Evolutionary conservation across 345 rosid species (phyloP).

Genomic region (Mangifera indica): DNA sequence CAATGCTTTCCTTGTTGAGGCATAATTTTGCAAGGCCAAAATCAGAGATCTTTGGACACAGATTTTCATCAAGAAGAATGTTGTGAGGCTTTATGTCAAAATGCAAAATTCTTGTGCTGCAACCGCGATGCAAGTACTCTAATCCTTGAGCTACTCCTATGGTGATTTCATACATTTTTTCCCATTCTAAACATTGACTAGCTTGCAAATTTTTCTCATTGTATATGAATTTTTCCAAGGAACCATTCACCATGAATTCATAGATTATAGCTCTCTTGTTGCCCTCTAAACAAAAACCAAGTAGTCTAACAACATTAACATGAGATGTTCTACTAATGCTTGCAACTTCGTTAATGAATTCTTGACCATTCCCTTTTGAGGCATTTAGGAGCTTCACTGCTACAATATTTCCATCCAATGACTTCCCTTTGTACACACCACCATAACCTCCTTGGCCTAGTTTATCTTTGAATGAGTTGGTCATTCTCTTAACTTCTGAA

Average conservation of each 20-base stretch:
- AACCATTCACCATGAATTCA: constrained; percentile 35
- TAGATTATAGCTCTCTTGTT: constrained; percentile 26
- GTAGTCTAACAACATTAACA: constrained; percentile 24
- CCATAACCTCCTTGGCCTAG: constrained; percentile 35
- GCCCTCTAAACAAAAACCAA: constrained; percentile 20
- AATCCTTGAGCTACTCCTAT: constrained; percentile 28
- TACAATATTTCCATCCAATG: constrained; percentile 17
- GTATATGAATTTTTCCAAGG: constrained; percentile 28
- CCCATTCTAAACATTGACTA: constrained; percentile 12
- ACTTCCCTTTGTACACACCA: constrained; percentile 17
- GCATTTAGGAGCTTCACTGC: constrained; percentile 26
- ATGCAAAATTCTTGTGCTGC: constrained; percentile 35
- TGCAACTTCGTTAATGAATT: constrained; percentile 33
- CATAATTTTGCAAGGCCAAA: constrained; percentile 25
- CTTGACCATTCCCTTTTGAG: constrained; percentile 25
- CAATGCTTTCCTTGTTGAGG: constrained; percentile 14
- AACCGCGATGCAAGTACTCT: constrained; percentile 35
- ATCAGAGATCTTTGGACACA: constrained; percentile 13
- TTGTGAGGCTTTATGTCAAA: constrained; percentile 34
- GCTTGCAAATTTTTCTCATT: background rate
- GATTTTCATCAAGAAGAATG: constrained; percentile 18
- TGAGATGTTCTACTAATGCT: constrained; percentile 30
- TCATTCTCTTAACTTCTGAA: background rate
- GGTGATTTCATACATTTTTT: constrained; percentile 18
- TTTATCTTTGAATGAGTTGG: constrained; percentile 18